phyloP scores from a whole-genome alignment of 2,329 filamentous ascomycete genomes.

The Xylariaceae sp. region DNA sequence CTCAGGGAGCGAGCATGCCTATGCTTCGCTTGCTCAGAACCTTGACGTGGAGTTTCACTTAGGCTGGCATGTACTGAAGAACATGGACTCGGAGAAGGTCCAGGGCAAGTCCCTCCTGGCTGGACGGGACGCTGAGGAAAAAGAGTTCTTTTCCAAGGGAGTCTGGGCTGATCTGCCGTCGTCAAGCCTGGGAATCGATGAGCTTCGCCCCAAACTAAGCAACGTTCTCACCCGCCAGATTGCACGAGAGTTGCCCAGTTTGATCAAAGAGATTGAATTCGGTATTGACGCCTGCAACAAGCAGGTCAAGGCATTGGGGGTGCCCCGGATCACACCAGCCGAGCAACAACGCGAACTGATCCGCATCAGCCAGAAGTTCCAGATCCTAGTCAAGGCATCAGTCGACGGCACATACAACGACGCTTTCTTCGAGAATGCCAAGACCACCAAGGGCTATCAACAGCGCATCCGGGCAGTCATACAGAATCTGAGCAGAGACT shows the following conservation, averaged over 20 bases:
- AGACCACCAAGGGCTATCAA: conserved; percentile 30
- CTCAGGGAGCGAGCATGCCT: conserved; percentile 38
- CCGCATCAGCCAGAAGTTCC: conserved; percentile 40
- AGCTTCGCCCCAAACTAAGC: conserved; percentile 45
- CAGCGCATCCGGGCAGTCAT: conserved; percentile 49
- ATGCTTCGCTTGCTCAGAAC: conserved; percentile 40
- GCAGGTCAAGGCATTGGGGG: conserved; percentile 43
- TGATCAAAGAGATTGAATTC: conserved; percentile 39
- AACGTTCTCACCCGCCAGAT: conserved; percentile 46
- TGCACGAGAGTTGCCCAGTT: conserved; percentile 38
- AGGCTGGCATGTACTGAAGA: conserved; percentile 50
- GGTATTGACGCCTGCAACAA: conserved; percentile 33
- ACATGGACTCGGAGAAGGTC: conserved; percentile 37
- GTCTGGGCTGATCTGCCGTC: conserved; percentile 35
- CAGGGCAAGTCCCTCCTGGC: conserved; percentile 24
- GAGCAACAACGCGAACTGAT: conserved; percentile 47
- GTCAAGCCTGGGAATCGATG: conserved; percentile 41
- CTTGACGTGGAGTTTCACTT: conserved; percentile 42
- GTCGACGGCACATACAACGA: conserved; percentile 46
- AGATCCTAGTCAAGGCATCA: conserved; percentile 32
- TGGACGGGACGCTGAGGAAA: conserved; percentile 38
- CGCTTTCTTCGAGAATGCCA: conserved; percentile 42
- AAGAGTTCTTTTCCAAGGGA: conserved; percentile 39
- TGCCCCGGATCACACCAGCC: conserved; percentile 37
- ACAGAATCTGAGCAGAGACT: conserved; percentile 44